A percentile compares a stretch with the other conserved stretches of the same genome.
phyloP scores from a whole-genome alignment of 495 filamentous ascomycete genomes.

The Penicillium waksmanii region DNA sequence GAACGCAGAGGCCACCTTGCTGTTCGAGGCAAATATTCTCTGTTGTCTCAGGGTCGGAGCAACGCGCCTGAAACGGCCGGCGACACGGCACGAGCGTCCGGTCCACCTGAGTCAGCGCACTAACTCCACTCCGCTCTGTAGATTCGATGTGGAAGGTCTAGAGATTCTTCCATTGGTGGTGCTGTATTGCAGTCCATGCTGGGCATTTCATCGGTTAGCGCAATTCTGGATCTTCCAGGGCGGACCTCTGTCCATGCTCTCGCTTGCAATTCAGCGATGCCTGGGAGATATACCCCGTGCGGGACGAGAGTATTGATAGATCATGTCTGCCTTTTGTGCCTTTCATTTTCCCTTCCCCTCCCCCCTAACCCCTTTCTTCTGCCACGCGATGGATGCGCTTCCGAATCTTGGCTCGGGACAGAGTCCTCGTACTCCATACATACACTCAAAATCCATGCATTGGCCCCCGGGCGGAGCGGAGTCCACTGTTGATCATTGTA shows the following conservation, averaged over 20 bases:
- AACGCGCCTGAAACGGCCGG: slow-evolving; percentile 32
- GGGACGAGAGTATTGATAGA: neutral
- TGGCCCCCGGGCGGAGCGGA: slow-evolving; percentile 4
- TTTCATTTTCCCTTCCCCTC: neutral
- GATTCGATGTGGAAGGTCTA: slow-evolving; percentile 7
- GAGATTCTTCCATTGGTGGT: slow-evolving; percentile 2
- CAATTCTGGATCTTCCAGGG: neutral
- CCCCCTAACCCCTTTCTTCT: slow-evolving; percentile 17
- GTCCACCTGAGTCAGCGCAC: slow-evolving; percentile 23
- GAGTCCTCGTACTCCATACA: neutral
- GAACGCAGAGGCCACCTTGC: slow-evolving; percentile 17
- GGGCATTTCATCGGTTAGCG: slow-evolving; percentile 2
- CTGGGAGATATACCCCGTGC: neutral
- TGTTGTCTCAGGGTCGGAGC: slow-evolving; percentile 19
- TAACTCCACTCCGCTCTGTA: neutral
- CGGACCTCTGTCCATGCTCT: neutral
- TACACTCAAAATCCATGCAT: slow-evolving; percentile 7
- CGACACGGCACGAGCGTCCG: slow-evolving; percentile 32
- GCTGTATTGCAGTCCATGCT: slow-evolving; percentile 3
- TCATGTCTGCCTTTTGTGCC: neutral
- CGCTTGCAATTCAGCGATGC: neutral
- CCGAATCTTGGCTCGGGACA: slow-evolving; percentile 3
- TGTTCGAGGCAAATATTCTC: slow-evolving; percentile 5
- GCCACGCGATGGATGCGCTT: slow-evolving; percentile 5
- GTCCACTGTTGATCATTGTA: slow-evolving; percentile 15